phyloP scores from a whole-genome alignment of 805 yeast genomes.

The Hanseniaspora vineae region DNA sequence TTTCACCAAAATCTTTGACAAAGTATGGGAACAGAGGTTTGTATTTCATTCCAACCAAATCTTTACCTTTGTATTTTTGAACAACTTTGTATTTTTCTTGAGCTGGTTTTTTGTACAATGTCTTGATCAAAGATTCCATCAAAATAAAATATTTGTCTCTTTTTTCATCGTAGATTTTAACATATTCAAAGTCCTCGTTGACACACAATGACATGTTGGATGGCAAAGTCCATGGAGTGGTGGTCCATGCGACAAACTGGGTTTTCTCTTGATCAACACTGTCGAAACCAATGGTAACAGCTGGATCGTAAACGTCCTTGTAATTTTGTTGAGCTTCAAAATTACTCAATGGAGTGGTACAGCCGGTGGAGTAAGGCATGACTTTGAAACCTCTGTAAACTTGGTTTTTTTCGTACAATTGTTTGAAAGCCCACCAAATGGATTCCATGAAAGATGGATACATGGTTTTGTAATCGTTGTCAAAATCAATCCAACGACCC shows the following conservation, averaged over 20 bases:
- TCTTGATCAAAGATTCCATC: constrained; percentile 67
- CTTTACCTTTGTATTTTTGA: constrained; percentile 68
- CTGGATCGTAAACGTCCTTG: constrained; percentile 95
- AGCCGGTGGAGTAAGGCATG: constrained; percentile 98
- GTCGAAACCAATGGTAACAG: constrained; percentile 85
- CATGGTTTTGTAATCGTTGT: constrained; percentile 93
- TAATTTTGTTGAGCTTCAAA: constrained; percentile 98
- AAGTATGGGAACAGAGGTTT: constrained; percentile 78
- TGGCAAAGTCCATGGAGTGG: constrained; percentile 99
- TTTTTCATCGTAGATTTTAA: constrained; percentile 84
- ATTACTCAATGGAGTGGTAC: constrained; percentile 91
- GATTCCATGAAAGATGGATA: constrained; percentile 97
- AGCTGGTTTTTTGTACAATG: constrained; percentile 89
- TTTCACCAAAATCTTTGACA: constrained; percentile 55
- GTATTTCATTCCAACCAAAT: constrained; percentile 67
- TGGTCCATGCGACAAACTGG: constrained; percentile 92
- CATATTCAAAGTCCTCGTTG: constrained; percentile 80
- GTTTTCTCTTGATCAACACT: constrained; percentile 70
- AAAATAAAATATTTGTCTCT: constrained; percentile 70
- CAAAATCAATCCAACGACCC: constrained; percentile 99
- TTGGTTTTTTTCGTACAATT: constrained; percentile 69
- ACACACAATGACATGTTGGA: constrained; percentile 88
- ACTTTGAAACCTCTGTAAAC: constrained; percentile 94
- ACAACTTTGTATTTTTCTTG: constrained; percentile 76
- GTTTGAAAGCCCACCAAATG: constrained; percentile 97